Conservation (phyloP, 176 grass and related monocot species). For the Bonia amplexicaulis region DNA sequence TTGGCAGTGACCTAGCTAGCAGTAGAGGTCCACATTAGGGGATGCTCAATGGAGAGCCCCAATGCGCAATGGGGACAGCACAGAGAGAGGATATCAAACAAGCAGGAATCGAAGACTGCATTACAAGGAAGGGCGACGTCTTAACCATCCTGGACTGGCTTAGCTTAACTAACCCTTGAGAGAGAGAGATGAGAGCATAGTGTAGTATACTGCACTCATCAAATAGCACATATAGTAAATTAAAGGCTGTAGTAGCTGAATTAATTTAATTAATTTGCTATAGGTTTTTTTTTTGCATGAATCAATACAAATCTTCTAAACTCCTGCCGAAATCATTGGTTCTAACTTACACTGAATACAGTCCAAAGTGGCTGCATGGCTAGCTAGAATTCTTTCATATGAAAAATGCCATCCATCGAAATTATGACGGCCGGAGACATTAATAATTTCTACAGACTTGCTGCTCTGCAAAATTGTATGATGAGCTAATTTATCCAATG, state of each 20-base stretch:
- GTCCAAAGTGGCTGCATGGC: background rate
- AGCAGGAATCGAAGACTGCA: constrained; percentile 30
- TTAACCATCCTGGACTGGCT: constrained; percentile 55
- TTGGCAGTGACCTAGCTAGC: background rate
- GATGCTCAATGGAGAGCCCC: background rate
- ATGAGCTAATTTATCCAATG: background rate
- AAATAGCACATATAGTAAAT: background rate
- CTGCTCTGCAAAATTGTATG: background rate
- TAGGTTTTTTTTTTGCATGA: background rate
- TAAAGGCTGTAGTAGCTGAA: background rate
- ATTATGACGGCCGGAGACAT: background rate
- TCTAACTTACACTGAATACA: background rate
- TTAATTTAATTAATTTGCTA: background rate
- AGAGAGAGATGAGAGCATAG: background rate
- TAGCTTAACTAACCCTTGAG: constrained; percentile 48
- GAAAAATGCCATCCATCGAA: background rate
- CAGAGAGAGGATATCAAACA: background rate
- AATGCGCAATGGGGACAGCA: constrained; percentile 4
- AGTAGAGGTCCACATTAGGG: background rate
- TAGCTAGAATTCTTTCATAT: background rate
- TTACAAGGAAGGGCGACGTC: constrained; percentile 45
- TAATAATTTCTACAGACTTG: background rate
- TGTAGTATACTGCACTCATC: constrained; percentile 5
- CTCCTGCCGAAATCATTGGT: background rate
- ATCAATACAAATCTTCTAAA: background rate